Percentiles rank a stretch among this genome's conserved stretches.
phyloP scores from a whole-genome alignment of 805 yeast species.

The Isabelozyma heimii region DNA sequence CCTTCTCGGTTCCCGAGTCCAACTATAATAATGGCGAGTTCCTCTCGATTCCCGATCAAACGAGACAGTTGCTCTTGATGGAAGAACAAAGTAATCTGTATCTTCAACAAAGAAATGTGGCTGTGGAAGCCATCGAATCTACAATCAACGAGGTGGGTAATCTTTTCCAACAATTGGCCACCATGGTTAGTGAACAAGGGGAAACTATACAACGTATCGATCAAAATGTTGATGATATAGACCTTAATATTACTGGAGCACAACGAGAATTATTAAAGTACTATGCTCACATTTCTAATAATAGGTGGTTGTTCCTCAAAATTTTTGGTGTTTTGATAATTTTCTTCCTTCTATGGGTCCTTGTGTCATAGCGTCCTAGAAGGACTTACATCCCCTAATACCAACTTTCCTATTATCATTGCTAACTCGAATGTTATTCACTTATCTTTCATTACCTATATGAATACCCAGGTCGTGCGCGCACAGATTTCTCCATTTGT shows the following conservation, averaged over 20 bases:
- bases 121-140: constrained; percentile 95
- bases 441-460: not conserved
- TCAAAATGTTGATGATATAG: constrained; percentile 89
- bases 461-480: not conserved
- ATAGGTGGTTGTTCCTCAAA: constrained; percentile 88
- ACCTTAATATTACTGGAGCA: constrained; percentile 87
- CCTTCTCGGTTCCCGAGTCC: constrained; percentile 15
- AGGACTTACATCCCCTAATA: not conserved
- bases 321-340: constrained; percentile 83
- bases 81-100: constrained; percentile 78
- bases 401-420: too few relatives aligned
- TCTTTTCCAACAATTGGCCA: constrained; percentile 88
- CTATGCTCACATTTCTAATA: constrained; percentile 81
- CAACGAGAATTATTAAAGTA: constrained; percentile 90
- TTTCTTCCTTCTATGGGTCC: constrained; percentile 74
- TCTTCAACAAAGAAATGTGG: constrained; percentile 77
- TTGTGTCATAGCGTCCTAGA: constrained; percentile 70
- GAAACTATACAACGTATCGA: constrained; percentile 95
- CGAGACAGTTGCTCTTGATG: constrained; percentile 69
- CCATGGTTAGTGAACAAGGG: constrained; percentile 97
- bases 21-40: constrained; percentile 40
- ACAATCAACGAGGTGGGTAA: constrained; percentile 97
- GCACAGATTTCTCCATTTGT: not conserved
- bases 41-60: constrained; percentile 78
- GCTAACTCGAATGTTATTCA: too few relatives aligned